phyloP scores from a whole-genome alignment of 306 rosid species.

The Malus sieversii region DNA sequence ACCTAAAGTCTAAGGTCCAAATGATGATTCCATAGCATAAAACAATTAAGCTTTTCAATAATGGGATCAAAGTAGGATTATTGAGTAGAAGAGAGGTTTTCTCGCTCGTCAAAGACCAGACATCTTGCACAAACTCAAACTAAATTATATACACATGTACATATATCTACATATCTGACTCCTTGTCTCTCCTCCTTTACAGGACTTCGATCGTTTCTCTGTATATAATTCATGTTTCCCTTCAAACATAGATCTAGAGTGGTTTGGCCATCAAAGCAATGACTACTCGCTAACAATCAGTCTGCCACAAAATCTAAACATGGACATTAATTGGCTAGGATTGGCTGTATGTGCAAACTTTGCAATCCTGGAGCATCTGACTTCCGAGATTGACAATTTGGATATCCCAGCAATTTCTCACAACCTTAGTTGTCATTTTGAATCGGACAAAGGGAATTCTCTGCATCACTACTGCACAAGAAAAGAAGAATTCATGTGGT shows the following conservation, averaged over 20 bases:
- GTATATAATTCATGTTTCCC: background rate
- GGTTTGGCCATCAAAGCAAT: background rate
- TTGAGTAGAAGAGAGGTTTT: no score
- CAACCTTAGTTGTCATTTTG: slow-evolving; percentile 9
- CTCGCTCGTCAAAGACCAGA: no score
- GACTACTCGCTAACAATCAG: background rate
- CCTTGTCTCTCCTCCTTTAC: background rate
- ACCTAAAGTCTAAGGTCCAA: no score
- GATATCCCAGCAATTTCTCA: background rate
- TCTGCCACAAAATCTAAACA: background rate
- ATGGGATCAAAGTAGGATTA: no score
- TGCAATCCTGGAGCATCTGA: slow-evolving; percentile 1
- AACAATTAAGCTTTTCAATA: no score
- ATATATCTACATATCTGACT: no score
- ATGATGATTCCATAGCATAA: no score
- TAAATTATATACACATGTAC: background rate
- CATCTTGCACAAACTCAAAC: no score
- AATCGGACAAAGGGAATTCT: background rate
- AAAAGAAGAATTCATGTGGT: slow-evolving; percentile 5
- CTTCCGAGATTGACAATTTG: background rate
- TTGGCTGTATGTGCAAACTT: slow-evolving; percentile 10
- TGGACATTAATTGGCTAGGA: slow-evolving; percentile 13
- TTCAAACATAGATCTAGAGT: background rate
- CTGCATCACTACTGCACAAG: background rate
- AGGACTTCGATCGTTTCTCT: background rate